Evolutionary conservation across 163 green algal species (phyloP).

Genomic region (Chlorella variabilis): DNA sequence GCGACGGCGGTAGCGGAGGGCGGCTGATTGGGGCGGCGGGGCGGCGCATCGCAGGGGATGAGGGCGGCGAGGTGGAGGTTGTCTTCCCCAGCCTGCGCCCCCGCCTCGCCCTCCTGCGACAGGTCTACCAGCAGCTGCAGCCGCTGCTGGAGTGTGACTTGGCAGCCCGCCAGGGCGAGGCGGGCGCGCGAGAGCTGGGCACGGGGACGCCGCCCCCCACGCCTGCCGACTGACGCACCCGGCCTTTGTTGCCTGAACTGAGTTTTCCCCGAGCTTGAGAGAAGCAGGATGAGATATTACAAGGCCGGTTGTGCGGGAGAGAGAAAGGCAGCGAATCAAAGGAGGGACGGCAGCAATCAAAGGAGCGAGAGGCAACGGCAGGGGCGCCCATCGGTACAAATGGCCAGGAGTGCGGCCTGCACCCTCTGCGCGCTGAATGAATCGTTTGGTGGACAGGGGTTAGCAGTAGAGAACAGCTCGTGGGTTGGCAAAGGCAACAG

Average conservation of each 20-base stretch:
- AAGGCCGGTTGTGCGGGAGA: too few relatives aligned
- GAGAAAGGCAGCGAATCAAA: neutral
- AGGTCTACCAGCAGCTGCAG: constrained; percentile 35
- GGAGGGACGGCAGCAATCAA: neutral
- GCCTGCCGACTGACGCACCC: too few relatives aligned
- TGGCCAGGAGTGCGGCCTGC: too few relatives aligned
- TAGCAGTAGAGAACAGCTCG: neutral
- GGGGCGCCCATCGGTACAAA: too few relatives aligned
- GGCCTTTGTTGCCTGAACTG: too few relatives aligned
- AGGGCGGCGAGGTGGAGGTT: constrained; percentile 4
- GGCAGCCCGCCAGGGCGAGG: too few relatives aligned
- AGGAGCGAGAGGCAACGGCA: neutral
- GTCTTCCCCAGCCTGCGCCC: constrained; percentile 14
- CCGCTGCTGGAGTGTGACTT: constrained; percentile 19
- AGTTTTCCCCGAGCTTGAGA: too few relatives aligned
- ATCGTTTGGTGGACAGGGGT: neutral
- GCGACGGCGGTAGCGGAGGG: neutral
- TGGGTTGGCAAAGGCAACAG: neutral
- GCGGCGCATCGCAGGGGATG: neutral
- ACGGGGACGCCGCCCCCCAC: neutral
- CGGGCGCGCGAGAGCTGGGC: neutral
- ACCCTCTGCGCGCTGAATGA: neutral
- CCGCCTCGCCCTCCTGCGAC: constrained; percentile 21
- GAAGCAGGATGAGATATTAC: neutral
- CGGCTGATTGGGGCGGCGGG: neutral